Base-by-base conservation (phyloP, 2,329 filamentous ascomycete genomes). In the Arthrobotrys pseudoclavata region DNA sequence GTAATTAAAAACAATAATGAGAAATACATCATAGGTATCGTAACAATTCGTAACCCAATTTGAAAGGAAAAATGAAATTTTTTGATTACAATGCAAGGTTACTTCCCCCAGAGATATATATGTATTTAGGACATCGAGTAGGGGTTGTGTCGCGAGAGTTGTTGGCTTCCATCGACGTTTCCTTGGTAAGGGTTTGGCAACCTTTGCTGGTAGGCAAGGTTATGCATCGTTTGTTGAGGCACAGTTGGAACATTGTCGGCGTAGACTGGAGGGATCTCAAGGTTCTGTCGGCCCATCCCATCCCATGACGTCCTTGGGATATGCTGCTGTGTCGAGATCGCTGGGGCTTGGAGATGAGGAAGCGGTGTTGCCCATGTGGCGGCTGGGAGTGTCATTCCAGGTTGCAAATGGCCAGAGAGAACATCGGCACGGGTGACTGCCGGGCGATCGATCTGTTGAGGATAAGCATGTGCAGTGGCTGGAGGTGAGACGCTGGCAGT, bases 241-340 rank as follows among this genome's bases (percentile, higher is more conserved):
- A 76, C 72, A 31, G 64, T 40, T 18, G 70, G 72, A 29, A 76
- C 69, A 34, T 61, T 70, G 20, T 76, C 72, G 40, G 66, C 60
- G 40, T 76, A 76, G 12, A 76, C 72, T 13, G 71, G 71, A 7
- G 71, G 71, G 29, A 76, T 76, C 26, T 76, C 71, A 6, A 76
- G n/a, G 24, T 22, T 61, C 34, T 76, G 72, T n/a, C 72, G 66
- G 12, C 66, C 60, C 72, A 76, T 76, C 15, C 72, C 72, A 52
- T 76, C 72, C 72, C 72, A 76, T 22, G 72, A 76, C 70, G 72
- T 70, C 26, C 72, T 69, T 37, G 72, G 72, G 63, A 76, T 67
- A 47, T 76, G 71, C 24, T 74, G 69, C 18, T 60, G 45, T n/a
- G 70, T 55, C 47, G 63, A 61, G 50, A 76, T 76, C 4, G 70